These are phyloP conservation scores for Garcia nutans DNA, from an alignment of 345 rosid species.

Conservation along the genomic window DNA sequence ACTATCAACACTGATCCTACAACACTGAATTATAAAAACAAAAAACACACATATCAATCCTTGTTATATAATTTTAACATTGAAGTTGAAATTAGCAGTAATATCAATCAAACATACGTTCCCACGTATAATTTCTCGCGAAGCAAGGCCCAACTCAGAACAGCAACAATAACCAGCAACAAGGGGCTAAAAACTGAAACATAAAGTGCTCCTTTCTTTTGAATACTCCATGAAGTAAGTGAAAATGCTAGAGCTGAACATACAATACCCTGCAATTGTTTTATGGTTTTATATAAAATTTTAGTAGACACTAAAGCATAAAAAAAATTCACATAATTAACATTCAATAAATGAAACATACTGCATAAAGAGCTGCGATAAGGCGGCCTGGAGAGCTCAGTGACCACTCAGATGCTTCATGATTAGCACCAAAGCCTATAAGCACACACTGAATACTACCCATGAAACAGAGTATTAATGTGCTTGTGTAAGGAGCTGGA, in stretches of 20 bases:
- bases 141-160: constrained; percentile 79
- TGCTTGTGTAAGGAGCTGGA: constrained; percentile 82
- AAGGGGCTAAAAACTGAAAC: constrained; percentile 88
- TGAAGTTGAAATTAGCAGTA: too few relatives aligned
- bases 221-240: constrained; percentile 67
- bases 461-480: constrained; percentile 67
- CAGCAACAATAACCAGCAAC: constrained; percentile 63
- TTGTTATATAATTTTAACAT: too few relatives aligned
- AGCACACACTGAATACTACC: constrained; percentile 56
- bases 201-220: constrained; percentile 78
- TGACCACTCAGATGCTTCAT: constrained; percentile 56
- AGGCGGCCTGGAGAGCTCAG: constrained; percentile 52
- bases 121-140: constrained; percentile 75
- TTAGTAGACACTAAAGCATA: too few relatives aligned
- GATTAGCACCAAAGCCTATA: constrained; percentile 46
- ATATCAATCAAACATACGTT: constrained; percentile 44
- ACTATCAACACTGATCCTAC: constrained; percentile 72
- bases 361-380: constrained; percentile 63
- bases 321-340: too few relatives aligned
- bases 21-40: constrained; percentile 33
- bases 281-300: background rate
- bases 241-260: constrained; percentile 70
- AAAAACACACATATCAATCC: background rate
- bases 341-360: constrained; percentile 21
- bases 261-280: constrained; percentile 57